These are phyloP conservation scores for Geotrichum histeridarum DNA, from an alignment of 1,139 yeast species.

Conservation along the genomic window DNA sequence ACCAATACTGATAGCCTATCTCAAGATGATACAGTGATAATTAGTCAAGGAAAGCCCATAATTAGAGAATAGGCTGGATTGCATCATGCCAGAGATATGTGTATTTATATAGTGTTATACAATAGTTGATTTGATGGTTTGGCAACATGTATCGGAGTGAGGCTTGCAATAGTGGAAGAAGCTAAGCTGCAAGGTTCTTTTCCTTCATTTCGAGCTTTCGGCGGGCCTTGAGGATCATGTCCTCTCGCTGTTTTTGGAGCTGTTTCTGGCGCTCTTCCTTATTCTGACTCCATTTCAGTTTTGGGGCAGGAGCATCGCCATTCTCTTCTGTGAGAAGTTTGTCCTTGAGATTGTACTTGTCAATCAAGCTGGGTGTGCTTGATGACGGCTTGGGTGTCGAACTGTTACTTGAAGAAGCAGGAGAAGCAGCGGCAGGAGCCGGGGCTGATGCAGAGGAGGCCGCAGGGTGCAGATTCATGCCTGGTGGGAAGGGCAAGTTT, in stretches of 20 bases:
- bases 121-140: background rate
- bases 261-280: slow-evolving; percentile 41
- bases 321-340: slow-evolving; percentile 9
- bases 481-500: slow-evolving; percentile 64
- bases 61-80: background rate
- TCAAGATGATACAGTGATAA: background rate
- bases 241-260: slow-evolving; percentile 46
- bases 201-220: slow-evolving; percentile 37
- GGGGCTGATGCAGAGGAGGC: slow-evolving; percentile 1
- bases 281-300: slow-evolving; percentile 38
- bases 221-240: slow-evolving; percentile 50
- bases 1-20: no score
- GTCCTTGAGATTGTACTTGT: slow-evolving; percentile 30
- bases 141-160: no score
- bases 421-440: slow-evolving; percentile 6
- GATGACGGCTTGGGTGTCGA: slow-evolving; percentile 12
- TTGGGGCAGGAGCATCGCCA: slow-evolving; percentile 19
- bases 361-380: slow-evolving; percentile 25
- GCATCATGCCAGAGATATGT: background rate
- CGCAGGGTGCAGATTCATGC: slow-evolving; percentile 22
- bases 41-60: background rate
- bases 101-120: background rate
- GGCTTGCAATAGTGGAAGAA: background rate
- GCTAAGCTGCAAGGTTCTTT: slow-evolving; percentile 1
- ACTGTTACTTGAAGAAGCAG: slow-evolving; percentile 6